Percentiles rank a stretch among this genome's conserved stretches.
Evolutionary conservation across 768 basidiomycete genomes (phyloP).

Genomic region (Tulasnella sp.): DNA sequence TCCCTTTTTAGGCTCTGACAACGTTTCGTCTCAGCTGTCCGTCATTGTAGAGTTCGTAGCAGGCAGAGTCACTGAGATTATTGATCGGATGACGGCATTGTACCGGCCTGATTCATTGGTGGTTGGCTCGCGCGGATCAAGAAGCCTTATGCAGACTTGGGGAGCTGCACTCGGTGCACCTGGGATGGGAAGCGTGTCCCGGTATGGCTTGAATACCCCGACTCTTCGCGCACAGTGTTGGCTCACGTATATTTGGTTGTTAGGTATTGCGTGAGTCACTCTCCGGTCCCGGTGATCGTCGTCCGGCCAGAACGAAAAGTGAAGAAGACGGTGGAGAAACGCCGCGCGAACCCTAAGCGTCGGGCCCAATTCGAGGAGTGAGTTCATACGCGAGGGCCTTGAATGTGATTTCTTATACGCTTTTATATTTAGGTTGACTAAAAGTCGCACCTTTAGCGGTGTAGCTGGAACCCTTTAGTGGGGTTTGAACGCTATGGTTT

Average conservation of each 20-base stretch:
- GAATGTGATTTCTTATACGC: too few species aligned
- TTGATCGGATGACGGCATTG: conserved; percentile 84
- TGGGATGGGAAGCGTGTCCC: conserved; percentile 51
- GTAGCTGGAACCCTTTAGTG: too few species aligned
- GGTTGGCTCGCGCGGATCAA: conserved; percentile 75
- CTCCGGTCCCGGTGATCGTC: conserved; percentile 92
- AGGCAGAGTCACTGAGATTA: conserved; percentile 75
- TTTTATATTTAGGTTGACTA: too few species aligned
- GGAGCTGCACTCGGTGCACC: conserved; percentile 39
- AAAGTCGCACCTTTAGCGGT: too few species aligned
- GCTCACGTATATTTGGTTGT: conserved; percentile 1
- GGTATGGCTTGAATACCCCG: conserved; percentile 25
- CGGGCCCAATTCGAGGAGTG: conserved; percentile 69
- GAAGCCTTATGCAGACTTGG: conserved; percentile 41
- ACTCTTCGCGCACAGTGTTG: neutral
- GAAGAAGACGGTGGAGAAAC: conserved; percentile 70
- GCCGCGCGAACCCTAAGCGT: conserved; percentile 78
- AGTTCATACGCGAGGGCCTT: too few species aligned
- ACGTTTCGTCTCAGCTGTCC: conserved; percentile 44
- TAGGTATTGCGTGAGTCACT: conserved; percentile 77
- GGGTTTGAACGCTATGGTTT: too few species aligned
- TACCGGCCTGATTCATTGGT: conserved; percentile 88
- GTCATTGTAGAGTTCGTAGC: conserved; percentile 91
- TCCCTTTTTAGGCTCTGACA: neutral
- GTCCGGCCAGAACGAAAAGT: conserved; percentile 84